Evolutionary conservation across 2,329 filamentous ascomycete species (phyloP).

Genomic region (Exserohilum rostratum): DNA sequence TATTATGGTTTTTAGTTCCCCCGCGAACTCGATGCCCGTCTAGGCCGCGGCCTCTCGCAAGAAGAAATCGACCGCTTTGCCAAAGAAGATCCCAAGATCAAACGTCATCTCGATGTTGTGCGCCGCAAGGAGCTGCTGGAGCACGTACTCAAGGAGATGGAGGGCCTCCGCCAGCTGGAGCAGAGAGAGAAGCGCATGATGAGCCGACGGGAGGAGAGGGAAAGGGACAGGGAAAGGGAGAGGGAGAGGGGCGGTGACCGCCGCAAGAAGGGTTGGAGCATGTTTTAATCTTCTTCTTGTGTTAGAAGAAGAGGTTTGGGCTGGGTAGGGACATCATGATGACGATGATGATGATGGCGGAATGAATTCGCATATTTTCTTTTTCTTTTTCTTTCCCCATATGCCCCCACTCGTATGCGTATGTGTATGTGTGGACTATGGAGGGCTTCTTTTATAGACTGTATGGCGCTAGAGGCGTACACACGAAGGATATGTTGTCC

Average conservation of each 20-base stretch:
- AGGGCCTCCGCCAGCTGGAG: slow-evolving; percentile 83
- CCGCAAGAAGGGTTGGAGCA: slow-evolving; percentile 40
- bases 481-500: not conserved
- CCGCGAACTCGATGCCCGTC: slow-evolving; percentile 82
- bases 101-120: slow-evolving; percentile 88
- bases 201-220: slow-evolving; percentile 26
- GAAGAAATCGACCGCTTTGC: slow-evolving; percentile 89
- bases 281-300: slow-evolving; percentile 29
- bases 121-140: slow-evolving; percentile 90
- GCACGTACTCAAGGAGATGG: slow-evolving; percentile 93
- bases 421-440: not conserved
- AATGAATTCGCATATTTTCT: not conserved
- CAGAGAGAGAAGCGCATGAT: slow-evolving; percentile 67
- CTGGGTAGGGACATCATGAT: not conserved
- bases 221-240: no score
- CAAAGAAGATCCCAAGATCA: slow-evolving; percentile 88
- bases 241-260: slow-evolving; percentile 8
- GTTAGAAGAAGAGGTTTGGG: no score
- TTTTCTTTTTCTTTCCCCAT: not conserved
- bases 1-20: slow-evolving; percentile 68
- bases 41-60: slow-evolving; percentile 79
- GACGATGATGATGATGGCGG: not conserved
- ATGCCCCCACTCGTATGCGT: not conserved
- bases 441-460: slow-evolving; percentile 10
- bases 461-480: slow-evolving; percentile 12